Conservation (phyloP, 768 basidiomycete species). For the Daedaleopsis nitida region DNA sequence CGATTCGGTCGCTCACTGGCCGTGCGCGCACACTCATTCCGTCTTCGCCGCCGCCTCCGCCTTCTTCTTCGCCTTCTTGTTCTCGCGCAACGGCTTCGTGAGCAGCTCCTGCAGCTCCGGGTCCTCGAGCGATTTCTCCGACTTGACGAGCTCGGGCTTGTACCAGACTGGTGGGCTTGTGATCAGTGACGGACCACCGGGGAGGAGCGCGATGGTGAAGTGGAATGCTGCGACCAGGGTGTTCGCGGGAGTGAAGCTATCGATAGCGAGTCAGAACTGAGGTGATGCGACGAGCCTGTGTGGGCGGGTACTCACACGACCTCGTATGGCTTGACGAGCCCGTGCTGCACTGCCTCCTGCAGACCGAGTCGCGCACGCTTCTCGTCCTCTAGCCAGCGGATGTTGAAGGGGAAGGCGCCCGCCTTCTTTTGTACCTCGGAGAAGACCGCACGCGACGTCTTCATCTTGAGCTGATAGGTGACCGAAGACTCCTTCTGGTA, state of each 20-base stretch:
- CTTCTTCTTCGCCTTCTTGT: constrained; percentile 91
- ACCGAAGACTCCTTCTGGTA: constrained; percentile 86
- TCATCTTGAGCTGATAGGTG: constrained; percentile 97
- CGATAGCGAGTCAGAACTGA: neutral
- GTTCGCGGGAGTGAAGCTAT: constrained; percentile 75
- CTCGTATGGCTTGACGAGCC: constrained; percentile 92
- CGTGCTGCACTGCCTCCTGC: constrained; percentile 94
- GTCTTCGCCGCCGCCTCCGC: constrained; percentile 51
- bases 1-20: neutral
- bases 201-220: constrained; percentile 92
- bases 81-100: constrained; percentile 78
- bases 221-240: constrained; percentile 95
- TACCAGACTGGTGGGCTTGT: constrained; percentile 92
- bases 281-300: neutral
- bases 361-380: constrained; percentile 94
- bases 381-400: constrained; percentile 93
- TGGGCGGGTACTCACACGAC: constrained; percentile 65
- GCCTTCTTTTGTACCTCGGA: constrained; percentile 98
- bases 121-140: constrained; percentile 87
- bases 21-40: constrained; percentile 18
- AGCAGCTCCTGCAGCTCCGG: constrained; percentile 82
- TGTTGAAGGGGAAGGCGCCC: constrained; percentile 96
- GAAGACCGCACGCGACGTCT: constrained; percentile 95
- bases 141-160: constrained; percentile 87
- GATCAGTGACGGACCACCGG: constrained; percentile 85